Evolutionary conservation across 495 filamentous ascomycete species (phyloP).

Genomic region (Antarctomyces pellizariae): DNA sequence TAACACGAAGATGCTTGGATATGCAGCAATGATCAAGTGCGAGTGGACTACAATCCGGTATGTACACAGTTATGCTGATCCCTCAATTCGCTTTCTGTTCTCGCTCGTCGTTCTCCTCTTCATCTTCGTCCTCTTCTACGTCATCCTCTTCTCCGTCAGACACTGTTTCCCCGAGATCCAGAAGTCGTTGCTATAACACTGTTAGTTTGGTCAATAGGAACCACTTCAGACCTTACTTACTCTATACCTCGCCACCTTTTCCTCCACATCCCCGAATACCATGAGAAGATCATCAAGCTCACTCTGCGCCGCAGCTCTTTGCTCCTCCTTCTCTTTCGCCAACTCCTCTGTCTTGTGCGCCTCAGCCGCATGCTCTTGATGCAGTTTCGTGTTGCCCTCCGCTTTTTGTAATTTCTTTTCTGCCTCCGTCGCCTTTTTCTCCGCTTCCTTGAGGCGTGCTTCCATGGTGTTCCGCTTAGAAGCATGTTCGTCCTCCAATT

Average conservation of each 20-base stretch:
- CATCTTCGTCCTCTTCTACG: slow-evolving; percentile 36
- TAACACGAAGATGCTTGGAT: no score
- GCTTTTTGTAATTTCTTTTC: no score
- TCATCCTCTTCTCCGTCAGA: slow-evolving; percentile 63
- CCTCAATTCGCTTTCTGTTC: no score
- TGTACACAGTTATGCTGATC: no score
- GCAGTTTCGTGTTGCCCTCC: no score
- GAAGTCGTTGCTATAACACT: slow-evolving; percentile 36
- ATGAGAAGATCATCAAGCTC: slow-evolving; percentile 72
- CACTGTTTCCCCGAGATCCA: slow-evolving; percentile 44
- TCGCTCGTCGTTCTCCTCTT: slow-evolving; percentile 23
- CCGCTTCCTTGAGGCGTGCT: slow-evolving; percentile 11
- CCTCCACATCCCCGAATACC: slow-evolving; percentile 75
- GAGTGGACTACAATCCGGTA: no score
- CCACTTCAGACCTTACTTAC: slow-evolving; percentile 20
- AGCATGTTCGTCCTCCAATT: slow-evolving; percentile 6
- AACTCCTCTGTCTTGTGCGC: slow-evolving; percentile 17
- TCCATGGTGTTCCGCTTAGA: no score
- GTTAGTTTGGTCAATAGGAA: slow-evolving; percentile 12
- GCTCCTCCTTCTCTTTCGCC: slow-evolving; percentile 33
- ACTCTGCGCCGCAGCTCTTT: slow-evolving; percentile 34
- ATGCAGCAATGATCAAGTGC: no score
- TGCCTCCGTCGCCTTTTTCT: slow-evolving; percentile 10
- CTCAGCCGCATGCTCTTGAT: no score
- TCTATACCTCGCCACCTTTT: slow-evolving; percentile 62